Percentiles rank a stretch among this genome's conserved stretches.
Evolutionary conservation across 495 filamentous ascomycete species (phyloP).

Genomic region (Xanthoparmelia taractica): DNA sequence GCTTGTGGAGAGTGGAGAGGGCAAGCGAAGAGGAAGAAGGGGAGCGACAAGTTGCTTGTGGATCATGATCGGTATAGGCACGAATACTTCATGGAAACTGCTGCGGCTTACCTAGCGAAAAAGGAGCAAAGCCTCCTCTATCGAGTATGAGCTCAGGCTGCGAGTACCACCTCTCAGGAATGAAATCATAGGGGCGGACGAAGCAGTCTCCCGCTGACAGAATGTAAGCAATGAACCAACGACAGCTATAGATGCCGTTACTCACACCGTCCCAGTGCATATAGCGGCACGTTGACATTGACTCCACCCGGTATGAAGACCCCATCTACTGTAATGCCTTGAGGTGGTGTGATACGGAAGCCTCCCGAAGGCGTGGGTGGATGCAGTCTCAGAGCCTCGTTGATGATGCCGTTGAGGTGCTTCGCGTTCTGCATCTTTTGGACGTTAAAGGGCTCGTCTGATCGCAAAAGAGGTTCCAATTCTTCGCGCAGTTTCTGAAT

Average conservation of each 20-base stretch:
- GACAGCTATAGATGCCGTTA: background rate
- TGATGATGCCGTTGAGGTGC: constrained; percentile 42
- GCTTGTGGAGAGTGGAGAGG: background rate
- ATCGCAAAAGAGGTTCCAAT: constrained; percentile 21
- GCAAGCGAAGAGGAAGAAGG: background rate
- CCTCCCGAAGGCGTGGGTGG: constrained; percentile 33
- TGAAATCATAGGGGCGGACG: constrained; percentile 10
- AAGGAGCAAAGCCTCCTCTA: constrained; percentile 13
- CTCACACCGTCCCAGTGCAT: constrained; percentile 33
- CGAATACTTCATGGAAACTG: too few species aligned
- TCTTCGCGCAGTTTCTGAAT: constrained; percentile 30
- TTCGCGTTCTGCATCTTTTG: constrained; percentile 23
- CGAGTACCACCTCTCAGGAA: constrained; percentile 22
- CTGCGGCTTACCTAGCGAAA: constrained; percentile 22
- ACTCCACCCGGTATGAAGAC: constrained; percentile 38
- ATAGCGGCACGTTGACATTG: constrained; percentile 34
- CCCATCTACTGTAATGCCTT: constrained; percentile 42
- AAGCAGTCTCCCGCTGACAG: constrained; percentile 10
- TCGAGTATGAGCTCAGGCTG: constrained; percentile 20
- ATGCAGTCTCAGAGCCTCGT: constrained; percentile 44
- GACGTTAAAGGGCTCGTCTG: constrained; percentile 19
- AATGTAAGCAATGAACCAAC: background rate
- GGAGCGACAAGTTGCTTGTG: background rate
- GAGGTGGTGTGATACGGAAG: constrained; percentile 37
- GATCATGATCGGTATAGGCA: too few species aligned